Base-by-base conservation (phyloP, 2,329 filamentous ascomycete genomes). In the Sporothrix dimorphospora region DNA sequence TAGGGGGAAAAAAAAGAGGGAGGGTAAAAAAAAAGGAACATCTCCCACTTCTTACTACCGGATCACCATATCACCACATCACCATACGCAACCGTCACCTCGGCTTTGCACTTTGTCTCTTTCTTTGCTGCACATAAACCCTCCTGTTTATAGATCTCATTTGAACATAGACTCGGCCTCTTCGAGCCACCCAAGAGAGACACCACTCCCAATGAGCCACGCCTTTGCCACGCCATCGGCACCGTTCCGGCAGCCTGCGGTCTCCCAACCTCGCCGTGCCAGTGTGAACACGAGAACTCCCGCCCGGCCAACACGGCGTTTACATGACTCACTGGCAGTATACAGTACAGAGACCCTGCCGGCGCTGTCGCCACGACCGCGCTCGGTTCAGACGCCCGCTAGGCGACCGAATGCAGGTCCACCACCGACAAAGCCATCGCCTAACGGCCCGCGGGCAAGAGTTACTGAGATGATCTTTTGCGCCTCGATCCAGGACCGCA, bases 401-500 rank as follows among this genome's bases (percentile, higher is more conserved):
- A 47, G 40, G 6, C 24, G 21, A 24, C 34, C n/a, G 27, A 38
- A 21, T 55, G 40, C 51, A n/a, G 34, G 38, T 4, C 21, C 27
- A 9, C n/a, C 61, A 5, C 19, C 30, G 2, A n/a, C 49, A 21
- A 34, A 7, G n/a, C 5, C 16, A 6, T 9, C 38, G 12, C 21
- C 51, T 11, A 57, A 16, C 12, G 16, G 51, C 3, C 49, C 51
- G 3, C 67, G 21, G 9, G 21, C 47, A 5, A 57, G 7, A 21
- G 61, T 66, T 19, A 42, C 38, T 2, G 24, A 65, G 40, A 71
- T 59, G 59, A 30, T 73, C 47, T 82, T 84, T 73, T 83, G 80
- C 67, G 79, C 81, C 4, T 81, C 81, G 4, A 76, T 86, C 1
- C 78, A 81, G 27, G 78, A 79, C 61, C 80, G 80, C 34, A 74